Conservation (phyloP, 176 grass and related monocot species). For the Carex pumila region DNA sequence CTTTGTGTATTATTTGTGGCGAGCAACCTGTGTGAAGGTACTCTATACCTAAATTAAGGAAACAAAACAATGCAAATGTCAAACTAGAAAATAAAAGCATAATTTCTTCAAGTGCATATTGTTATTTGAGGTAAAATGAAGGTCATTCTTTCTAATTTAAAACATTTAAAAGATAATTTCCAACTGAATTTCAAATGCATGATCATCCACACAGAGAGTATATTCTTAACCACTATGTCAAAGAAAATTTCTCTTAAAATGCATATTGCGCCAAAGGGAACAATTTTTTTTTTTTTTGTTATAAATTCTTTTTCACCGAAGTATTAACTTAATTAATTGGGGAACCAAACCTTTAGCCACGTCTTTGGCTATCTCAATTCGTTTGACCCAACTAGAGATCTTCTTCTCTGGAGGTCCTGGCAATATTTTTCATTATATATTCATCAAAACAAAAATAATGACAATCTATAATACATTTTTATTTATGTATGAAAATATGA, state of each 20-base stretch:
- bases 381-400: constrained; percentile 74
- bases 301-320: background rate
- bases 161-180: no score
- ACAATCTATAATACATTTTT: background rate
- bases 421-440: background rate
- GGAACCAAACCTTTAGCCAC: constrained; percentile 53
- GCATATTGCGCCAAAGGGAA: no score
- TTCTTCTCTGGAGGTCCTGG: constrained; percentile 53
- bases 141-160: no score
- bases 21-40: constrained; percentile 92
- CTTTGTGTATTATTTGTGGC: constrained; percentile 82
- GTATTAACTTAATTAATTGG: background rate
- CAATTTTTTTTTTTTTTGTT: no score
- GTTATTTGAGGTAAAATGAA: background rate
- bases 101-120: background rate
- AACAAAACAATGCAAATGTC: background rate
- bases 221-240: no score
- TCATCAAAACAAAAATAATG: background rate
- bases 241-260: no score
- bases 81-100: background rate
- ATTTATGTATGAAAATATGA: background rate
- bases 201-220: no score
- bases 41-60: constrained; percentile 61
- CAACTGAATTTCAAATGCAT: no score
- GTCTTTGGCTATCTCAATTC: constrained; percentile 91